Percentiles rank a stretch among this genome's conserved stretches.
Evolutionary conservation across 1,284 basidiomycete genomes (phyloP).

Genomic region (Garcileccinum viscosum): DNA sequence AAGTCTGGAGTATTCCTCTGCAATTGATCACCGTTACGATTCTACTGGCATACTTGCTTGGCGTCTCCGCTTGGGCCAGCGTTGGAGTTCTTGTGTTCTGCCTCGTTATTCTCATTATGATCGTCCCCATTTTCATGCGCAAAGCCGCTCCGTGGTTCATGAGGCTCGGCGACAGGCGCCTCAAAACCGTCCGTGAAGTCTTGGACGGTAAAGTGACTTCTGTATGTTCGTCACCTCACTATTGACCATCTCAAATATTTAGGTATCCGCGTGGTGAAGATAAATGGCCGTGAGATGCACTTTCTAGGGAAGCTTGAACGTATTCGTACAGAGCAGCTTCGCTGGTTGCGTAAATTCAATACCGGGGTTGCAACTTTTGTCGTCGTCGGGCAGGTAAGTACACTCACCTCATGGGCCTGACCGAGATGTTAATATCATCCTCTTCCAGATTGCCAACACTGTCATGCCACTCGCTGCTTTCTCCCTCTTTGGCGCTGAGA

Average conservation of each 20-base stretch:
- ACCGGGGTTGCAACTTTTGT: conserved; percentile 34
- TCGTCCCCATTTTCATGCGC: conserved; percentile 39
- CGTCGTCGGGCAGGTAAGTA: conserved; percentile 31
- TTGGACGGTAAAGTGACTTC: conserved; percentile 26
- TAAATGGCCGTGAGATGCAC: conserved; percentile 32
- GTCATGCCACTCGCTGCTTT: conserved; percentile 40
- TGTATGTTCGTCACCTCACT: background rate
- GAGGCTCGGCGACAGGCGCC: conserved; percentile 35
- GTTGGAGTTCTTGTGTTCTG: conserved; percentile 32
- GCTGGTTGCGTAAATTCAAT: conserved; percentile 37
- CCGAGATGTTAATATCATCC: conserved; percentile 6
- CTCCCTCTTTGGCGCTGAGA: conserved; percentile 35
- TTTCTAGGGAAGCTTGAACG: conserved; percentile 30
- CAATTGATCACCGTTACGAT: conserved; percentile 30
- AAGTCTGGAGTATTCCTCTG: conserved; percentile 35
- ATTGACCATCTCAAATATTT: background rate
- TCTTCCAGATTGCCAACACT: conserved; percentile 31
- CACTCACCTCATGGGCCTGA: background rate
- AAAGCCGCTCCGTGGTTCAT: conserved; percentile 37
- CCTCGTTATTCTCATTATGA: conserved; percentile 36
- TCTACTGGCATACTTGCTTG: conserved; percentile 32
- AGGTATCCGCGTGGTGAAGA: conserved; percentile 36
- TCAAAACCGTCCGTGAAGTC: conserved; percentile 36
- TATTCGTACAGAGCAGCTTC: conserved; percentile 33
- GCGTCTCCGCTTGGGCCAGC: conserved; percentile 39